Base-by-base conservation (phyloP, 1,284 basidiomycete genomes). In the Leccinum fallax region DNA sequence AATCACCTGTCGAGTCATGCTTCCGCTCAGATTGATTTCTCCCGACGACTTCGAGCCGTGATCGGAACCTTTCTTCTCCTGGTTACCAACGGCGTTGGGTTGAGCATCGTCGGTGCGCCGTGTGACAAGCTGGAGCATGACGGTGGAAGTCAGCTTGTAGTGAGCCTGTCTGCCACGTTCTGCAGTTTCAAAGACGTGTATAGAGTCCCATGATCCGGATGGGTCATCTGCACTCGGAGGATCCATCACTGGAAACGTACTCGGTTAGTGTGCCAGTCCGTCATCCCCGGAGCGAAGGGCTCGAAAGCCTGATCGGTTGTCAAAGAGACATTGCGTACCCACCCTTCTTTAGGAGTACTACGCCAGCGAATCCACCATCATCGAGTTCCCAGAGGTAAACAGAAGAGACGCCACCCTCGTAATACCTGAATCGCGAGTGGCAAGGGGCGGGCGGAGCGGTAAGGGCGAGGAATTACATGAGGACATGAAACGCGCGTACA, bases 371-470 rank as follows among this genome's bases (percentile, higher is more conserved):
- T 43, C 89, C 91, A 24, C 94, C 94, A 66, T 97, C 95, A 61
- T 98, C 96, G 21, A 97, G 83, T 73, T 99, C 97, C 97, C 97
- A 99, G 11, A 99, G 86, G 77, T 97, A 99, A 16, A 97, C 97
- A 19, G 93, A 95, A n/a, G 95, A 97, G 2, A 94, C 89, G 5
- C 97, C 97, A 5, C 96, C 95, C 76, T 98, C 97, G 77, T 88
- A 98, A 82, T 99, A 99, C 82, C 92, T 93, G 66, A 0, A 30
- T 66, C 51, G n/a, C 55, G 26, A 16, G 56, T 55, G 40, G 54
- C 48, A 30, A 53, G 28, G 38, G 49, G 24, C 32, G 34, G 34
- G 34, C 49, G 59, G 32, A 46, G 58, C 60, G 58, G 46, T 10
- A 28, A 28, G 51, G n/a, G 51, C 2, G 30, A 13, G 10, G 26